Evolutionary conservation across 2,329 filamentous ascomycete species (phyloP).

Genomic region (Stachybotrys elegans): DNA sequence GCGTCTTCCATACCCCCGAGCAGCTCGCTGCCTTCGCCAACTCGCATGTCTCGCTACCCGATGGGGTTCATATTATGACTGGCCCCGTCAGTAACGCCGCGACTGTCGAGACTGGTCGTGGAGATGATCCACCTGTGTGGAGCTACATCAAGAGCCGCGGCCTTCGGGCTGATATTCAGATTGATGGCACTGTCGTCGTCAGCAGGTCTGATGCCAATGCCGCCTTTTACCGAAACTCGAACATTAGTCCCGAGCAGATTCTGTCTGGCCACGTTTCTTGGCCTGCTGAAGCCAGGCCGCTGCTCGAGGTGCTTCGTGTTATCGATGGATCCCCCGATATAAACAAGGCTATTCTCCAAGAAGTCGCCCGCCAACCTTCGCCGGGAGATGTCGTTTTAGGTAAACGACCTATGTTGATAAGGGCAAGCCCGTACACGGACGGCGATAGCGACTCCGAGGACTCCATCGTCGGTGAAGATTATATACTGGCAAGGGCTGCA

Average conservation of each 20-base stretch:
- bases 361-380: conserved; percentile 16
- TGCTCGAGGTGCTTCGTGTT: conserved; percentile 34
- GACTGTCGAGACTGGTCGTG: conserved; percentile 28
- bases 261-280: conserved; percentile 31
- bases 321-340: conserved; percentile 27
- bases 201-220: conserved; percentile 75
- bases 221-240: conserved; percentile 63
- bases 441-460: too few species aligned
- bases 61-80: conserved; percentile 62
- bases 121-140: too few species aligned
- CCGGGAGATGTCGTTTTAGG: conserved; percentile 14
- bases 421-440: too few species aligned
- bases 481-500: too few species aligned
- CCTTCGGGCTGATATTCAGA: conserved; percentile 70
- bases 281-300: conserved; percentile 30
- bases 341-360: conserved; percentile 19
- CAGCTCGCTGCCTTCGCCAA: conserved; percentile 65
- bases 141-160: conserved; percentile 80
- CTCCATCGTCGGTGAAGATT: too few species aligned
- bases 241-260: conserved; percentile 30
- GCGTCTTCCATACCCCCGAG: conserved; percentile 65
- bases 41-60: conserved; percentile 62
- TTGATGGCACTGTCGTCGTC: conserved; percentile 77
- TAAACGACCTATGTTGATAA: too few species aligned
- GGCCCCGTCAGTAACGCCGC: conserved; percentile 43